Evolutionary conservation across 1,284 basidiomycete genomes (phyloP).

Genomic region (Leccinum solheimii): DNA sequence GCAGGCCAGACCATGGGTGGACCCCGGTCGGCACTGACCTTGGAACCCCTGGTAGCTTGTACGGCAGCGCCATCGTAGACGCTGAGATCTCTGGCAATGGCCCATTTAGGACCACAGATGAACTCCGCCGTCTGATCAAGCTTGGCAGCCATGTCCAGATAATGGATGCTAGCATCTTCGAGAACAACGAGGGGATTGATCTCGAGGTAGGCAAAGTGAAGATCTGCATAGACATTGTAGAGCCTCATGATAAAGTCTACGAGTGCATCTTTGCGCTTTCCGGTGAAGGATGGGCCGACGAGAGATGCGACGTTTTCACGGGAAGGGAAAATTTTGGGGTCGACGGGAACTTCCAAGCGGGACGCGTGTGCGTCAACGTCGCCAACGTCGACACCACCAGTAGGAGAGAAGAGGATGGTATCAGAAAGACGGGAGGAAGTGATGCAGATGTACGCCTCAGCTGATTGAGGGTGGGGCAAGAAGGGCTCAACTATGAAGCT

Average conservation of each 20-base stretch:
- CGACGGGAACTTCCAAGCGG: constrained; percentile 83
- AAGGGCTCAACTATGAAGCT: constrained; percentile 99
- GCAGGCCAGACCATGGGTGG: constrained; percentile 99
- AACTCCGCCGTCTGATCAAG: constrained; percentile 98
- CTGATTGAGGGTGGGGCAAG: constrained; percentile 90
- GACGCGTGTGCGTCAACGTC: constrained; percentile 98
- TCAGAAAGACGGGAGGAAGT: constrained; percentile 95
- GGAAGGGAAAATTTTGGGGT: constrained; percentile 71
- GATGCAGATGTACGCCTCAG: constrained; percentile 99
- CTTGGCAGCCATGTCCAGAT: constrained; percentile 99
- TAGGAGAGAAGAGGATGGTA: constrained; percentile 97
- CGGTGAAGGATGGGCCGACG: constrained; percentile 67
- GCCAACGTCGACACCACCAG: constrained; percentile 98
- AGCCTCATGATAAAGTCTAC: constrained; percentile 94
- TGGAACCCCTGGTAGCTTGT: constrained; percentile 39
- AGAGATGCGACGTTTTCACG: constrained; percentile 82
- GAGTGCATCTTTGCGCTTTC: constrained; percentile 81
- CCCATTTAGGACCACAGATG: constrained; percentile 98
- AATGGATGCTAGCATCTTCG: constrained; percentile 86
- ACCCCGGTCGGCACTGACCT: constrained; percentile 86
- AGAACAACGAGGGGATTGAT: constrained; percentile 98
- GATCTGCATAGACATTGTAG: constrained; percentile 96
- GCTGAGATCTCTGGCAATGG: constrained; percentile 89
- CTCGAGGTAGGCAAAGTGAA: constrained; percentile 98
- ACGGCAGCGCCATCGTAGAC: constrained; percentile 61